Base-by-base conservation (phyloP, 2,329 filamentous ascomycete species). In the Aspergillus fumigatus region DNA sequence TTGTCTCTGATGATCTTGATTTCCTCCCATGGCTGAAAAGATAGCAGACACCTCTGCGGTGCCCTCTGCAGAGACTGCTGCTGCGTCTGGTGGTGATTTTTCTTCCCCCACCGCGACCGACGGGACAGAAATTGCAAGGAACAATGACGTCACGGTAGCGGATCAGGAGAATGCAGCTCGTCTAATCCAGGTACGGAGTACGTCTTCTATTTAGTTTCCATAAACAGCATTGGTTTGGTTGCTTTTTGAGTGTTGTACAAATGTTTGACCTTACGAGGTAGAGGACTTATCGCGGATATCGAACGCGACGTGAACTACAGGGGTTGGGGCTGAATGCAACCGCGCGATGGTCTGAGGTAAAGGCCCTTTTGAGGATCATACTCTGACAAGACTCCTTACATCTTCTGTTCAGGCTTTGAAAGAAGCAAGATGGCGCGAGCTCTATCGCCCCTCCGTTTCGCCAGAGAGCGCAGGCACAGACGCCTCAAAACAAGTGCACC, bases 221-320 rank as follows among this genome's bases (percentile, higher is more conserved):
- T 38, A 17, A 38, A 3, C 32, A 17, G 32, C 32, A 17, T 17
- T 17, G 5, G 10, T 23, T 4, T 23, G 11, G 0, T 4, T 45
- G n/a, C n/a, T 43, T 21, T 45, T 8, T 11, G 4, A 11, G 7
- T 23, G 4, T 21, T 23, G 2, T 45, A 23, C 8, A n/a, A n/a
- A 10, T 45, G n/a, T 10, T 23, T 45, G 6, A 45, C n/a, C 21
- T 10, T 8, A 45, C 17, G 41, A 3, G 21, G 25, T 84, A 90
- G 77, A 84, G 87, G 62, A 88, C 86, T 26, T 95, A 92, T 70
- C 82, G 91, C 35, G 90, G 90, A 5, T 90, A 95, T 71, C 82
- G 88, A 53, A 81, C 84, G 50, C 82, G 90, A 47, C 78, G 90
- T 50, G 86, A 90, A 70, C 78, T 94, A 64, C 73, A 83, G 43